Evolutionary conservation across 352 stramenopile genomes (phyloP).

Genomic region (Aphanomyces stellatus): DNA sequence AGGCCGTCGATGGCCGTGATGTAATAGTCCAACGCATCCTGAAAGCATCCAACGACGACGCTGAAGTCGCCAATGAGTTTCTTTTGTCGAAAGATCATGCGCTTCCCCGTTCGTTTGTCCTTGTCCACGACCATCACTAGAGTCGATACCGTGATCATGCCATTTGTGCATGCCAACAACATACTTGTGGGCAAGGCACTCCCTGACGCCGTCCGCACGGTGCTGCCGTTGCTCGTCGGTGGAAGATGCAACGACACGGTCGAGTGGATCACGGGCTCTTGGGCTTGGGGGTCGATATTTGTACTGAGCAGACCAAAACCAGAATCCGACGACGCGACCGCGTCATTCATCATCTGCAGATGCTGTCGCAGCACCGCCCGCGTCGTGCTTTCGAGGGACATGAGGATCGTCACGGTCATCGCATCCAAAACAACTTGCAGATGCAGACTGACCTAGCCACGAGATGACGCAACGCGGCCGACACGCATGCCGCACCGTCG

Average conservation of each 20-base stretch:
- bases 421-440: slow-evolving; percentile 75
- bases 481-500: slow-evolving; percentile 29
- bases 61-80: slow-evolving; percentile 80
- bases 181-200: background rate
- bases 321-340: slow-evolving; percentile 23
- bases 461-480: background rate
- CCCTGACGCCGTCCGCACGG: background rate
- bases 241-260: background rate
- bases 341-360: slow-evolving; percentile 16
- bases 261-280: background rate
- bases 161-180: too few relatives aligned
- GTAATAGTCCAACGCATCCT: slow-evolving; percentile 67
- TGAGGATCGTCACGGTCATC: slow-evolving; percentile 69
- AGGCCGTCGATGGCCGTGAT: slow-evolving; percentile 57
- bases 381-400: slow-evolving; percentile 72
- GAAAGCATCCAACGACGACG: slow-evolving; percentile 50
- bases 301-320: slow-evolving; percentile 58
- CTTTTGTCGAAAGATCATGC: slow-evolving; percentile 46
- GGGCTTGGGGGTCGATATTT: slow-evolving; percentile 42
- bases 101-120: slow-evolving; percentile 44
- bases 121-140: background rate
- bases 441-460: slow-evolving; percentile 46
- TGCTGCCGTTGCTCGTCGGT: background rate
- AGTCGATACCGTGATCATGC: background rate
- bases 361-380: slow-evolving; percentile 46